Percentiles rank a stretch among this genome's conserved stretches.
These are phyloP conservation scores for Botrytis fragariae DNA, from an alignment of 2,329 filamentous ascomycete genomes.

Conservation along the genomic window DNA sequence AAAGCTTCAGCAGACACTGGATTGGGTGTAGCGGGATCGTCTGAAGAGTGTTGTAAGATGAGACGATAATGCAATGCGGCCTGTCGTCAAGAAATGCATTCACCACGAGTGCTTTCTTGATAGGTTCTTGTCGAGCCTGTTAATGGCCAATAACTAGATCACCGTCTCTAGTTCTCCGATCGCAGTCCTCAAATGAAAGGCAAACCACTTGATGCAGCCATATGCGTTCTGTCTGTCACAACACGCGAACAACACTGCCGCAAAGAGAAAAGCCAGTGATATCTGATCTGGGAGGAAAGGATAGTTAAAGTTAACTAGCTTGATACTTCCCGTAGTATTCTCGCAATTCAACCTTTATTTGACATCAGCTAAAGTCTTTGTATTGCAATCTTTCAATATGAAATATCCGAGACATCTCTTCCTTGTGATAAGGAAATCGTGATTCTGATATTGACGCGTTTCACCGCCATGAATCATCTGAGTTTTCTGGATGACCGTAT, in stretches of 20 bases:
- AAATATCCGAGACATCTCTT: not conserved
- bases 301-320: not conserved
- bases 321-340: not conserved
- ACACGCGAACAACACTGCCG: not conserved
- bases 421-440: not conserved
- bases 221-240: not conserved
- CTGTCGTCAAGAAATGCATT: not conserved
- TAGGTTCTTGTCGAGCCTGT: not conserved
- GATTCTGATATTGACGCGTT: not conserved
- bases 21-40: not conserved
- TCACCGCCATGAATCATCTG: not conserved
- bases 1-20: not conserved
- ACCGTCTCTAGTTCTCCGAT: not conserved
- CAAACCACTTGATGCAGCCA: not conserved
- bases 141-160: not conserved
- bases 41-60: not conserved
- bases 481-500: not conserved
- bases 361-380: not conserved
- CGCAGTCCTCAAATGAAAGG: not conserved
- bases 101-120: not conserved
- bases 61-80: not conserved
- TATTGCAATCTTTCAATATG: not conserved
- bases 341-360: not conserved
- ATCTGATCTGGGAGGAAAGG: not conserved
- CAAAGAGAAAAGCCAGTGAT: not conserved